Percentiles rank a stretch among this genome's conserved stretches.
Evolutionary conservation across 2,329 filamentous ascomycete species (phyloP).

Genomic region (Fusarium sp.): DNA sequence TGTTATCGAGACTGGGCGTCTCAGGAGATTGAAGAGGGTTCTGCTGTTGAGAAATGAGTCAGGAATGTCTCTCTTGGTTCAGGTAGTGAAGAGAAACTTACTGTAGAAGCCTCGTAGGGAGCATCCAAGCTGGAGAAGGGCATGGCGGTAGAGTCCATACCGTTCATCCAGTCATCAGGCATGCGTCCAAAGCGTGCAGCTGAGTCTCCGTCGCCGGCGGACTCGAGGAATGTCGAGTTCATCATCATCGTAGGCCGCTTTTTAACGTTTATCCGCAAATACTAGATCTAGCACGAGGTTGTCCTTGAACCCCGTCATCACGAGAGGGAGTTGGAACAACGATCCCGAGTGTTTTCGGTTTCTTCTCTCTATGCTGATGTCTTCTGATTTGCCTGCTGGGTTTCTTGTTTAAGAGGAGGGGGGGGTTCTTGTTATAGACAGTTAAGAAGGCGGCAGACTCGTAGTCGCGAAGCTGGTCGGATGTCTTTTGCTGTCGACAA

Average conservation of each 20-base stretch:
- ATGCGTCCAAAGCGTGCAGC: slow-evolving; percentile 25
- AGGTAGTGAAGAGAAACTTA: slow-evolving; percentile 13
- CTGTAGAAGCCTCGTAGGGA: slow-evolving; percentile 42
- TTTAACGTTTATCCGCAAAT: slow-evolving; percentile 44
- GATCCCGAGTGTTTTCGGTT: slow-evolving; percentile 18
- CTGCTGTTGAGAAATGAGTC: slow-evolving; percentile 24
- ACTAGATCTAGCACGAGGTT: slow-evolving; percentile 44
- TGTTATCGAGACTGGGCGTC: slow-evolving; percentile 45
- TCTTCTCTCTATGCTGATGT: slow-evolving; percentile 16
- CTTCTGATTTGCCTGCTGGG: not conserved
- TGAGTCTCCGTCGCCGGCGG: slow-evolving; percentile 31
- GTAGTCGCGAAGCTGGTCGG: slow-evolving; percentile 46
- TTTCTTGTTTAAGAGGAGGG: not conserved
- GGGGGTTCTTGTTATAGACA: slow-evolving; percentile 43
- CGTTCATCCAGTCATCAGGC: slow-evolving; percentile 41
- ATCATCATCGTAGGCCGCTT: slow-evolving; percentile 42
- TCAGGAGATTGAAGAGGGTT: slow-evolving; percentile 43
- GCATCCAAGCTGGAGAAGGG: slow-evolving; percentile 39
- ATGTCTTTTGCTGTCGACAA: slow-evolving; percentile 46
- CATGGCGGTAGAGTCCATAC: slow-evolving; percentile 39
- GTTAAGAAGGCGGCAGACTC: slow-evolving; percentile 48
- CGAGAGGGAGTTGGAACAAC: slow-evolving; percentile 29
- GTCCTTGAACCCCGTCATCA: slow-evolving; percentile 47
- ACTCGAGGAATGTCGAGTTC: slow-evolving; percentile 45
- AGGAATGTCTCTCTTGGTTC: not conserved